Conservation (phyloP, 345 rosid species). For the Geranium rotundifolium region DNA sequence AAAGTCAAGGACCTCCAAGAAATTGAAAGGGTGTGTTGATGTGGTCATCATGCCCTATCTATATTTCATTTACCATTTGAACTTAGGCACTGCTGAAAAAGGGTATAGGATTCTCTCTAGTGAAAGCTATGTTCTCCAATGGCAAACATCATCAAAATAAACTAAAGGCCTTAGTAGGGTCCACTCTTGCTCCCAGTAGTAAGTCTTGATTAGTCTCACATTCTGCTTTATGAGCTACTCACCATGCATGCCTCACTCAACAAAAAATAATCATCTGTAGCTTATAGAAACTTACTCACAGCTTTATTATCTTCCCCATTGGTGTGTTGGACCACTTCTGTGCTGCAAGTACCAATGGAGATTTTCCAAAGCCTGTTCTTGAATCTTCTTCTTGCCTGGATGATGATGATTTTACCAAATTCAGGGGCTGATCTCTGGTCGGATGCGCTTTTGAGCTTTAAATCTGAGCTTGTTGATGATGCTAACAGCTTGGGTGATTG, state of each 20-base stretch:
- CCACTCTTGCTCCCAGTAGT: constrained; percentile 30
- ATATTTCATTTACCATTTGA: constrained; percentile 3
- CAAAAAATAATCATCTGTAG: constrained; percentile 1
- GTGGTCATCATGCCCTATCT: constrained; percentile 2
- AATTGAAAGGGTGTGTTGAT: too few species aligned
- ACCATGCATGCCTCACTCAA: constrained; percentile 34
- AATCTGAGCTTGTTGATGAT: constrained; percentile 50
- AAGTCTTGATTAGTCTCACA: constrained; percentile 10
- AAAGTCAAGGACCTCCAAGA: too few species aligned
- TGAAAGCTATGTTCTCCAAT: constrained; percentile 18
- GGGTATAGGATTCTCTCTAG: constrained; percentile 6
- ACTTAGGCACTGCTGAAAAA: constrained; percentile 4
- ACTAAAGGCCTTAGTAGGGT: constrained; percentile 12
- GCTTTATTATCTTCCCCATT: not conserved
- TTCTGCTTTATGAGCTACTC: not conserved
- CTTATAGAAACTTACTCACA: not conserved
- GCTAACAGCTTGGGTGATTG: constrained; percentile 47
- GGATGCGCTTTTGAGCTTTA: constrained; percentile 51
- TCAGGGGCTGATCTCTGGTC: constrained; percentile 49
- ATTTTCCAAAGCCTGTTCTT: constrained; percentile 25
- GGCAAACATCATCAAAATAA: constrained; percentile 35
- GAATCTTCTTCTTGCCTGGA: constrained; percentile 16
- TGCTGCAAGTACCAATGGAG: constrained; percentile 47
- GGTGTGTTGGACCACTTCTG: constrained; percentile 11
- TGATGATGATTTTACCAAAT: constrained; percentile 10